A percentile compares a stretch with the other conserved stretches of the same genome.
phyloP scores from a whole-genome alignment of 257 asterid genomes.

The Solanum appendiculatum region DNA sequence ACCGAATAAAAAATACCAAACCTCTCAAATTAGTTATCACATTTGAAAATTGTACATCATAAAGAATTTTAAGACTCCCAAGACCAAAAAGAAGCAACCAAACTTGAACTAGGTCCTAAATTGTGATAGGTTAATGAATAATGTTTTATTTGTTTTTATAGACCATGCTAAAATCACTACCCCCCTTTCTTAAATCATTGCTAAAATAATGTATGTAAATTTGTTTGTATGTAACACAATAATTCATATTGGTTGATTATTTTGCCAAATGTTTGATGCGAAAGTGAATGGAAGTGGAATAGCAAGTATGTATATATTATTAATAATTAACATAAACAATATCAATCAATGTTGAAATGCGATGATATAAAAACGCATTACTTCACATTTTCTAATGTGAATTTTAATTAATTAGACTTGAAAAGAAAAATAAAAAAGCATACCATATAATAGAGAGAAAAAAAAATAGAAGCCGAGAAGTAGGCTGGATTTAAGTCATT shows the following conservation, averaged over 20 bases:
- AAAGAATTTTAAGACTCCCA: neutral
- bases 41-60: neutral
- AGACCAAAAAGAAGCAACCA: neutral
- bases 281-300: neutral
- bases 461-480: too few species aligned
- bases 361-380: too few species aligned
- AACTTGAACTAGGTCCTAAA: neutral
- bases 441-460: too few species aligned
- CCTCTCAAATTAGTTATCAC: too few species aligned
- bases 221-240: neutral
- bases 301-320: neutral
- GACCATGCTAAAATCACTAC: neutral
- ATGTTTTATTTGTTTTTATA: neutral
- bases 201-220: neutral
- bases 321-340: neutral
- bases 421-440: too few species aligned
- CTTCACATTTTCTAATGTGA: too few species aligned
- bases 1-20: too few species aligned
- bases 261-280: neutral
- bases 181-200: neutral
- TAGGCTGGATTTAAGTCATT: too few species aligned
- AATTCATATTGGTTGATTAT: neutral
- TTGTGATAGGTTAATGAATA: neutral
- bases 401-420: too few species aligned
- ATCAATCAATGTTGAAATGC: too few species aligned